Evolutionary conservation across 805 yeast genomes (phyloP).

Genomic region (Suhomyces sp.): DNA sequence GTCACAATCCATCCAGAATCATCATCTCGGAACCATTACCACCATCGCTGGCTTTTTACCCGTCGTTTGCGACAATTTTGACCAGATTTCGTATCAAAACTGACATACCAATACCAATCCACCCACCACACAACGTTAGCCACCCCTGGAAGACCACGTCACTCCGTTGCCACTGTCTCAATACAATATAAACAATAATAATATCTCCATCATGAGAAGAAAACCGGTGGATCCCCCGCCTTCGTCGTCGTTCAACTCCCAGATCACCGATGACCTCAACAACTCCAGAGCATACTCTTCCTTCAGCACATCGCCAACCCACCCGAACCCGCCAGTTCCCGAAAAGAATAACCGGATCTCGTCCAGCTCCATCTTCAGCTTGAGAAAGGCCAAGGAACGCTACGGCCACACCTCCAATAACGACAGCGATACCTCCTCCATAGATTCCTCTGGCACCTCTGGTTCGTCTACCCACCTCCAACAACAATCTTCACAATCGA

Average conservation of each 20-base stretch:
- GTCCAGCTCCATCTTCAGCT: slow-evolving; percentile 37
- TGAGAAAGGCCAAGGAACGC: slow-evolving; percentile 26
- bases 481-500: slow-evolving; percentile 4
- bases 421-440: slow-evolving; percentile 30
- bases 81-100: too few species aligned
- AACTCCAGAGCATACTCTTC: slow-evolving; percentile 29
- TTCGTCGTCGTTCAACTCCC: slow-evolving; percentile 6
- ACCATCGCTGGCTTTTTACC: too few species aligned
- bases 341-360: slow-evolving; percentile 26
- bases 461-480: slow-evolving; percentile 5
- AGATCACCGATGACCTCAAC: slow-evolving; percentile 24
- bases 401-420: slow-evolving; percentile 17
- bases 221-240: slow-evolving; percentile 7
- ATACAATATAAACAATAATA: background rate
- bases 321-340: background rate
- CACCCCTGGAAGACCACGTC: too few species aligned
- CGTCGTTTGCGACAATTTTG: too few species aligned
- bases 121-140: too few species aligned
- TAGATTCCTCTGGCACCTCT: slow-evolving; percentile 25
- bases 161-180: too few species aligned
- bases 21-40: too few species aligned
- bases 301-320: slow-evolving; percentile 10
- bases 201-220: slow-evolving; percentile 8
- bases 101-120: too few species aligned
- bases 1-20: too few species aligned